A percentile compares a stretch with the other conserved stretches of the same genome.
phyloP scores from a whole-genome alignment of 495 filamentous ascomycete species.

The Rhypophila decipiens region DNA sequence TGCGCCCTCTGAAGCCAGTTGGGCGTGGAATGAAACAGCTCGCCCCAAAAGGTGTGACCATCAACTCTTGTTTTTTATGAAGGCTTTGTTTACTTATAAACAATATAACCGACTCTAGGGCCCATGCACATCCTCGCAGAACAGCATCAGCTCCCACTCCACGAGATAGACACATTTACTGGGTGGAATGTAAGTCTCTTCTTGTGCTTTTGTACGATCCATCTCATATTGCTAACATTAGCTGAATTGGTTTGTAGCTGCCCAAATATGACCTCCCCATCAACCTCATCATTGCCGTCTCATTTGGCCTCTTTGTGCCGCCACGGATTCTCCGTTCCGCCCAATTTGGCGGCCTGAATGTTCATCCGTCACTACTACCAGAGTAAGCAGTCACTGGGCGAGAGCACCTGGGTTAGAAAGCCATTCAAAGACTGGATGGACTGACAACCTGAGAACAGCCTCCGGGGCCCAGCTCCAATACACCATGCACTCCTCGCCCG shows the following conservation, averaged over 20 bases:
- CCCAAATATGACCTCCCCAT: conserved; percentile 50
- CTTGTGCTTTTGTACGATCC: too few relatives aligned
- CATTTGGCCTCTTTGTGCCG: conserved; percentile 87
- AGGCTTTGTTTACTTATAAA: background rate
- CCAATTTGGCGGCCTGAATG: conserved; percentile 81
- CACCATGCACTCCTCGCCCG: conserved; percentile 67
- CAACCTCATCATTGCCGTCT: conserved; percentile 90
- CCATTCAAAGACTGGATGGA: background rate
- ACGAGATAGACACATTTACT: conserved; percentile 72
- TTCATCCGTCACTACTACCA: conserved; percentile 91
- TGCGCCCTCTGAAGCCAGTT: conserved; percentile 64
- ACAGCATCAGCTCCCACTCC: conserved; percentile 56
- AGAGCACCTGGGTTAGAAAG: background rate
- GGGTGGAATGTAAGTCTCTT: conserved; percentile 60
- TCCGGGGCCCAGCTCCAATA: conserved; percentile 68
- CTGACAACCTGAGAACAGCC: conserved; percentile 35
- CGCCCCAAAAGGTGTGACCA: conserved; percentile 58
- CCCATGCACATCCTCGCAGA: conserved; percentile 65
- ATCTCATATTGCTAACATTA: background rate
- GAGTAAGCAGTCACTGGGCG: conserved; percentile 46
- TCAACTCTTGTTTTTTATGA: background rate
- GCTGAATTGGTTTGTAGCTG: conserved; percentile 33
- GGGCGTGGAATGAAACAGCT: conserved; percentile 68
- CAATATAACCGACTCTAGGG: conserved; percentile 39
- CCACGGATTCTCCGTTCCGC: conserved; percentile 60